Evolutionary conservation across 2,329 filamentous ascomycete species (phyloP).

Genomic region (Diplodia sapinea): DNA sequence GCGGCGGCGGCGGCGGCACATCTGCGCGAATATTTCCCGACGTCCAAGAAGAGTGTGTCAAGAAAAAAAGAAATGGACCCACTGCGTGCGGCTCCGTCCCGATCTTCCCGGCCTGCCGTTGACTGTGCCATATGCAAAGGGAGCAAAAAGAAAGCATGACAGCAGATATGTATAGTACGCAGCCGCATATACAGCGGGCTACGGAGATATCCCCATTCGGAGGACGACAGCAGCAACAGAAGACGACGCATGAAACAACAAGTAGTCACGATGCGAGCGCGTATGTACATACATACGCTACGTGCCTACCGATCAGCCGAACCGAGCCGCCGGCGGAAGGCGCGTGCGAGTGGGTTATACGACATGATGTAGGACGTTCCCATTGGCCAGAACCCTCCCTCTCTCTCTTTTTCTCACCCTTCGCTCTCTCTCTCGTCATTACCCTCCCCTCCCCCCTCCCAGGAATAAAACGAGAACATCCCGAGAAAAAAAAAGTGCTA

Average conservation of each 20-base stretch:
- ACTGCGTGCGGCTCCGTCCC: background rate
- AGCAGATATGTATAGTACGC: background rate
- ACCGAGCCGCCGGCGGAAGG: background rate
- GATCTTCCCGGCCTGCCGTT: too few relatives aligned
- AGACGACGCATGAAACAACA: background rate
- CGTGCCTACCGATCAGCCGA: background rate
- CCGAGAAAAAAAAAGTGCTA: too few relatives aligned
- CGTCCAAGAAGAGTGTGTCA: background rate
- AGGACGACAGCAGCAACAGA: background rate
- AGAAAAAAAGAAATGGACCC: background rate
- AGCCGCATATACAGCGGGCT: background rate
- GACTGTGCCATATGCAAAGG: background rate
- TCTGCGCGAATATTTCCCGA: background rate
- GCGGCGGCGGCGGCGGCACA: background rate
- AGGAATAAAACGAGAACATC: too few relatives aligned
- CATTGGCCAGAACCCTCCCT: too few relatives aligned
- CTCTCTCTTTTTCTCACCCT: too few relatives aligned
- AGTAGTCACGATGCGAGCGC: too few relatives aligned
- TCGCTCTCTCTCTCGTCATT: too few relatives aligned
- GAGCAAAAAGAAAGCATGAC: background rate
- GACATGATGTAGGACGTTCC: too few relatives aligned
- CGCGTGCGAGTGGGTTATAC: too few relatives aligned
- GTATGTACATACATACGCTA: too few relatives aligned
- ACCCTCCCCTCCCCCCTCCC: too few relatives aligned
- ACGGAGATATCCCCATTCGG: background rate